Evolutionary conservation across 1,284 basidiomycete genomes (phyloP), one percentile per base, ranked within the genome.

Genomic region (Tilletia caries): DNA sequence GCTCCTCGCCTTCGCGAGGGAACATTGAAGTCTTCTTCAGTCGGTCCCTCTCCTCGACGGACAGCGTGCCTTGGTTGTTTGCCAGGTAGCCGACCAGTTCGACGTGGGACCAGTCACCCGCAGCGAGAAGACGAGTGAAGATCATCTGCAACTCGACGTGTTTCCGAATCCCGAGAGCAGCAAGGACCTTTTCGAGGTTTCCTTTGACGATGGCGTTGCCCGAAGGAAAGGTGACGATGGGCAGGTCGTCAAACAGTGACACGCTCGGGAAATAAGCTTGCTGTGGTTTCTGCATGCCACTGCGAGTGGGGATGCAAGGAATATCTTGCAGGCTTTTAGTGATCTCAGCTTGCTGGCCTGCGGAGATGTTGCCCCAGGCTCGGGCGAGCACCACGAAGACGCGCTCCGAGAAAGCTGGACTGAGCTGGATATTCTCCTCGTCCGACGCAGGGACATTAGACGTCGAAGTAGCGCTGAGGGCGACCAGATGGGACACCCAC

Each of bases 191-290:
- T 78, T 95, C 93, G 73, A 94, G 81, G 18, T 86, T 85, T 1
- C 91, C 91, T 79, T 91, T 94, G 72, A 95, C 86, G 37, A 71
- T 70, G 0, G 83, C 73, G 0, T 85, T 78, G 1, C 88, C 89
- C 13, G 90, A 91, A 0, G 92, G 89, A 64, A 98, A 85, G 1
- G 86, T 88, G 1, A 95, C 89, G 33, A 95, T 88, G 0, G 76
- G 79, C 27, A 97, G 86, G 83, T 98, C 95, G 15, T 89, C 87
- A 82, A 98, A 98, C 12, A 98, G 86, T 72, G 92, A 89, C 44
- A 91, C 92, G 74, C 89, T 92, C 27, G 91, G 86, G 82, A 98
- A 95, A 84, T 99, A 99, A 4, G 93, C 87, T 70, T 94, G 89
- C 6, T 85, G 84, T 0, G 95, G 92, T 67, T 75, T 75, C 76